Base-by-base conservation (phyloP, 2,329 filamentous ascomycete genomes). In the Sordariomycetes sp. region DNA sequence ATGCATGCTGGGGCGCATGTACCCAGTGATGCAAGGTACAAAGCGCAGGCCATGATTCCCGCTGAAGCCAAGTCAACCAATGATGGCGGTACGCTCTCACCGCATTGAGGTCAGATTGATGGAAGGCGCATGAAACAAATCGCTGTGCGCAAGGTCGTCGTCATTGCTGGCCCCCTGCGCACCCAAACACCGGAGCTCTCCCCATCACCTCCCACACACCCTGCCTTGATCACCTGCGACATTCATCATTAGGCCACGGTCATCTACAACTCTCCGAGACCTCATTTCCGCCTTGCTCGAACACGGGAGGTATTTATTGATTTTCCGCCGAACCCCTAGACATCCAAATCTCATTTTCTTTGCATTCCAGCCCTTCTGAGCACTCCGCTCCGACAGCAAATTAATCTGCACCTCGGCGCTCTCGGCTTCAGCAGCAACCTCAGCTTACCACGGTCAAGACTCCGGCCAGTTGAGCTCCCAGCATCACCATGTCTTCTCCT, bases 401-500 rank as follows among this genome's bases (percentile, higher is more conserved):
- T 50, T 24, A 24, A 22, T 20, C 46, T 14, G 46, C 22, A 50
- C 22, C 46, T 50, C 20, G 46, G 20, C n/a, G 20, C 22, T 50
- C n/a, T 22, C 37, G 14, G 18, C 14, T 43, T 43, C 14, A 22
- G 5, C 46, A 22, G 18, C 22, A 50, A 11, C 18, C 8, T n/a
- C 40, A 32, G 28, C 4, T 6, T 20, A 50, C 7, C 18, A 50
- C 8, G 12, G n/a, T 11, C n/a, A 50, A 24, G 20, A 22, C 22
- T 24, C 60, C 58, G 62, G 54, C 59, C 58, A 59, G 20, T 37
- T 43, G 32, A 25, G 20, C 57, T 58, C 57, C 59, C 60, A 51
- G 58, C 62, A 64, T 66, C 73, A 82, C 68, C 66, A 90, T 90
- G 87, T 86, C 86, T 73, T 79, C 80, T 62, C 79, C 86, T 66